Percentiles rank a stretch among this genome's conserved stretches.
phyloP scores from a whole-genome alignment of 208 protist genomes.

The Kentomonas sorsogonicus region DNA sequence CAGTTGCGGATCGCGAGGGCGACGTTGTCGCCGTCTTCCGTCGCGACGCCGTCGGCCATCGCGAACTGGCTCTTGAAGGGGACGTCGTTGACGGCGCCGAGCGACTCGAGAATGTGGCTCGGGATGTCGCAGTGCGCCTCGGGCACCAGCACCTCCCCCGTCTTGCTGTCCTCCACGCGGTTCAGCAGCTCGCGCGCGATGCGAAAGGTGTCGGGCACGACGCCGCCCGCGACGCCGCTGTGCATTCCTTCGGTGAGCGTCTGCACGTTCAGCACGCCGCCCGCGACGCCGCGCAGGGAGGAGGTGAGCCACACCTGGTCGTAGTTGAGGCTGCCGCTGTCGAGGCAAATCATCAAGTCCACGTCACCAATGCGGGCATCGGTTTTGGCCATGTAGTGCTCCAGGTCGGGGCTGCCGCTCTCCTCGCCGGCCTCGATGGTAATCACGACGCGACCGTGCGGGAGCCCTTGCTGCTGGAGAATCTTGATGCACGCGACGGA shows the following conservation, averaged over 20 bases:
- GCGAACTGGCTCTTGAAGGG: slow-evolving; percentile 63
- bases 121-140: slow-evolving; percentile 90
- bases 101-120: slow-evolving; percentile 26
- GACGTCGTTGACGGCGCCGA: slow-evolving; percentile 51
- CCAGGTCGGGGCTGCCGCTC: slow-evolving; percentile 78
- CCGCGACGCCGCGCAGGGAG: slow-evolving; percentile 86
- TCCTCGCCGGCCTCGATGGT: slow-evolving; percentile 92
- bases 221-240: slow-evolving; percentile 86
- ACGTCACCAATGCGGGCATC: slow-evolving; percentile 65
- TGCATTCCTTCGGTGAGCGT: slow-evolving; percentile 89
- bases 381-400: slow-evolving; percentile 71
- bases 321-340: slow-evolving; percentile 92
- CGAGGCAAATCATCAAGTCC: slow-evolving; percentile 91
- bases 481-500: slow-evolving; percentile 58
- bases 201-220: slow-evolving; percentile 94
- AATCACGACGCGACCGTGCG: slow-evolving; percentile 78
- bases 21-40: slow-evolving; percentile 47
- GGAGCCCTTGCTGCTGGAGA: slow-evolving; percentile 73
- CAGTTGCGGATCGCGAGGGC: slow-evolving; percentile 83
- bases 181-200: slow-evolving; percentile 82
- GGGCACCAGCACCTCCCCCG: slow-evolving; percentile 81
- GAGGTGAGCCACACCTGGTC: slow-evolving; percentile 94
- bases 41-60: slow-evolving; percentile 26
- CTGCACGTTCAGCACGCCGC: slow-evolving; percentile 76
- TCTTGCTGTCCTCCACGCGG: slow-evolving; percentile 90